Evolutionary conservation across 495 filamentous ascomycete species (phyloP).

Genomic region (Lepidopterella palustris): DNA sequence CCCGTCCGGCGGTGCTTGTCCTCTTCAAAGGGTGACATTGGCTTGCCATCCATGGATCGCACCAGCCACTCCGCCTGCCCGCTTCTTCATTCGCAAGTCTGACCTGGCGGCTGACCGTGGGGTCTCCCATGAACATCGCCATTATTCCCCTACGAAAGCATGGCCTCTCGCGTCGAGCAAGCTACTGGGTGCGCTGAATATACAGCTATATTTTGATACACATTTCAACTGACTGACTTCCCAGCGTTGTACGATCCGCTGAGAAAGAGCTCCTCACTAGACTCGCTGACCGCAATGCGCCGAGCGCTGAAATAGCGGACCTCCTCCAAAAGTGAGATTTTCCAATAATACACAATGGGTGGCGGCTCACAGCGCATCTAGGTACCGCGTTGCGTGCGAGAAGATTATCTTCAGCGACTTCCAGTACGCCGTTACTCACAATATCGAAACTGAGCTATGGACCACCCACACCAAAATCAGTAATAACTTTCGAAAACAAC

Average conservation of each 20-base stretch:
- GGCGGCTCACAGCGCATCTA: constrained; percentile 32
- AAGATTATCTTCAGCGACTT: constrained; percentile 68
- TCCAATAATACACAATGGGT: background rate
- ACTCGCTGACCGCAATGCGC: constrained; percentile 13
- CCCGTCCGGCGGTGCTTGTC: constrained; percentile 21
- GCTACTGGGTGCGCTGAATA: constrained; percentile 33
- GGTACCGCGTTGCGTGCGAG: constrained; percentile 64
- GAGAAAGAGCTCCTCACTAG: constrained; percentile 18
- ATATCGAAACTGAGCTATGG: constrained; percentile 71
- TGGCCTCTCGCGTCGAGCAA: constrained; percentile 40
- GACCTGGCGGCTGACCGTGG: constrained; percentile 51
- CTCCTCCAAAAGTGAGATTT: constrained; percentile 18
- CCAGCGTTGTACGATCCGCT: constrained; percentile 17
- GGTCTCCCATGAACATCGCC: constrained; percentile 37
- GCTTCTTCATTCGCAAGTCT: constrained; percentile 46
- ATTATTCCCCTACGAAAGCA: constrained; percentile 31
- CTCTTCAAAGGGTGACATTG: constrained; percentile 13
- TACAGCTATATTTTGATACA: background rate
- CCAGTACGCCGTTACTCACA: constrained; percentile 54
- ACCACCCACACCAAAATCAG: constrained; percentile 70
- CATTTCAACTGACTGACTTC: constrained; percentile 2
- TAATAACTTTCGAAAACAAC: constrained; percentile 60
- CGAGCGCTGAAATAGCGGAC: constrained; percentile 11
- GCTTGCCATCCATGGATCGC: constrained; percentile 37
- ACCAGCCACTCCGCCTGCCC: constrained; percentile 26